phyloP scores from a whole-genome alignment of 768 basidiomycete genomes.

The Boletus subparvulus region DNA sequence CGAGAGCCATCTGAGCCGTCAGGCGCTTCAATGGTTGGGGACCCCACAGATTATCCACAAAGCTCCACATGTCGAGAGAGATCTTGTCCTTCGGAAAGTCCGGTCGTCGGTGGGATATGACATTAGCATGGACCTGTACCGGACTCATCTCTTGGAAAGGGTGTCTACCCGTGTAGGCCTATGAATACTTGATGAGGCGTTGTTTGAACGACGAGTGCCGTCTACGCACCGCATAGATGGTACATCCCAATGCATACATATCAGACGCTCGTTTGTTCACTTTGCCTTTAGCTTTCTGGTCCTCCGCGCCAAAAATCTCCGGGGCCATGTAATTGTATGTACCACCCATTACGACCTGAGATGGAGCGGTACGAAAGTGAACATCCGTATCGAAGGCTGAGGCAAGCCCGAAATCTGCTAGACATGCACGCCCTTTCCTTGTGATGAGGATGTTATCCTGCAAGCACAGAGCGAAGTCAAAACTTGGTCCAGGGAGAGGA shows the following conservation, averaged over 20 bases:
- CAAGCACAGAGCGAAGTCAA: constrained; percentile 8
- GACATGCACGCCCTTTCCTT: constrained; percentile 39
- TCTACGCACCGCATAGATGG: constrained; percentile 38
- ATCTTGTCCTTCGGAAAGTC: constrained; percentile 15
- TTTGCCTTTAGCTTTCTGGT: background rate
- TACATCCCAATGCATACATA: constrained; percentile 43
- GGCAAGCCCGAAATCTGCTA: constrained; percentile 50
- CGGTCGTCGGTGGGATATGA: constrained; percentile 6
- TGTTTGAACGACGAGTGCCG: background rate
- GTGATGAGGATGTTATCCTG: constrained; percentile 52
- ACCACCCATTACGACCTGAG: constrained; percentile 11
- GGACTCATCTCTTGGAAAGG: constrained; percentile 2
- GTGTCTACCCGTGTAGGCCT: constrained; percentile 19
- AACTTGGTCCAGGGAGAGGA: background rate
- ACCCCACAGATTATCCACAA: constrained; percentile 32
- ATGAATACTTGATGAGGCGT: background rate
- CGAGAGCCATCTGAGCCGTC: constrained; percentile 20
- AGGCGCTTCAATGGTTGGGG: constrained; percentile 18
- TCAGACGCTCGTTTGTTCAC: constrained; percentile 35
- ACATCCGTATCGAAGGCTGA: constrained; percentile 19
- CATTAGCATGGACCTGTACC: background rate
- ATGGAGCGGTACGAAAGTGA: constrained; percentile 8
- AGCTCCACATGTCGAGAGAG: constrained; percentile 28
- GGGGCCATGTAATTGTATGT: constrained; percentile 28
- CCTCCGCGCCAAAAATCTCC: constrained; percentile 15